A percentile compares a stretch with the other conserved stretches of the same genome.
Evolutionary conservation across 2,329 filamentous ascomycete species (phyloP).

Genomic region (Ascochyta koolunga): DNA sequence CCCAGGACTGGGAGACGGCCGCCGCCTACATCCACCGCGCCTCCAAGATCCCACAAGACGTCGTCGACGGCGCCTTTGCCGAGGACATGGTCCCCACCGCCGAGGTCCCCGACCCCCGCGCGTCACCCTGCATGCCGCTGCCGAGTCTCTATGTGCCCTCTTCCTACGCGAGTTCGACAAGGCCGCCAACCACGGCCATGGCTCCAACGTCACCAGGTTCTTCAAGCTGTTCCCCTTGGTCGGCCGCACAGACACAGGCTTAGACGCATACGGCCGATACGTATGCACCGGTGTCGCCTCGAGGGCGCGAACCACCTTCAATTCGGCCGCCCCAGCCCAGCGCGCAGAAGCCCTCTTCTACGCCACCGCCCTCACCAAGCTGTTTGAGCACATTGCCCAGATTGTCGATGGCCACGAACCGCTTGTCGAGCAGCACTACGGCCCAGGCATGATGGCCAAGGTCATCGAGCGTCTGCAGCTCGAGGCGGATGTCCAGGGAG

Average conservation of each 20-base stretch:
- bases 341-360: slow-evolving; percentile 86
- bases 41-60: slow-evolving; percentile 77
- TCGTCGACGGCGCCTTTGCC: slow-evolving; percentile 84
- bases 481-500: slow-evolving; percentile 94
- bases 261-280: slow-evolving; percentile 95
- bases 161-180: slow-evolving; percentile 96
- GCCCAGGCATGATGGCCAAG: slow-evolving; percentile 87
- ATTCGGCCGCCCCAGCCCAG: slow-evolving; percentile 67
- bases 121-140: slow-evolving; percentile 83
- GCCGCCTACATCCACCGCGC: slow-evolving; percentile 88
- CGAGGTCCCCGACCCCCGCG: slow-evolving; percentile 93
- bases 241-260: slow-evolving; percentile 81
- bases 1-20: slow-evolving; percentile 99
- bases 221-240: slow-evolving; percentile 98
- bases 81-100: slow-evolving; percentile 92
- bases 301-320: slow-evolving; percentile 79
- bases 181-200: slow-evolving; percentile 85
- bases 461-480: slow-evolving; percentile 92
- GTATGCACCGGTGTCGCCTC: slow-evolving; percentile 94
- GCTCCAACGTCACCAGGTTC: slow-evolving; percentile 88
- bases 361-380: slow-evolving; percentile 82
- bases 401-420: slow-evolving; percentile 92
- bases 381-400: slow-evolving; percentile 97
- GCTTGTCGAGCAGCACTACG: slow-evolving; percentile 93
- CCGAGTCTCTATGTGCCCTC: slow-evolving; percentile 85